Evolutionary conservation across 306 rosid species (phyloP).

Genomic region (Quercus berberidifolia): DNA sequence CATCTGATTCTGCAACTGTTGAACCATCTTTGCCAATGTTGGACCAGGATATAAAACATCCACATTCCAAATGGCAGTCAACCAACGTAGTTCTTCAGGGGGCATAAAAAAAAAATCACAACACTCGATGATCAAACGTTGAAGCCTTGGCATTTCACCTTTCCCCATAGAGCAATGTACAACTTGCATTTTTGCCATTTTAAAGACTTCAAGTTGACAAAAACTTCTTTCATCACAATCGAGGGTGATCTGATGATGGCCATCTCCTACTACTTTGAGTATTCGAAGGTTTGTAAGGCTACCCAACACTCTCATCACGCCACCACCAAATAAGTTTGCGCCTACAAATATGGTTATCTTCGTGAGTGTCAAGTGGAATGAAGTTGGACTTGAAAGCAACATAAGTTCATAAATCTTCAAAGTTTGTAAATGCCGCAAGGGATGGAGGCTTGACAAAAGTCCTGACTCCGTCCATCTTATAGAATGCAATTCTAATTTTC

Average conservation of each 20-base stretch:
- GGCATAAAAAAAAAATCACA: too few relatives aligned
- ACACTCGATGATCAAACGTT: too few relatives aligned
- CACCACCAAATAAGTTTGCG: not conserved
- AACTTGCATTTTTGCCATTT: too few relatives aligned
- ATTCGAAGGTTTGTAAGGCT: slow-evolving; percentile 4
- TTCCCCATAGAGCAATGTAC: rapidly evolving
- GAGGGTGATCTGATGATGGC: too few relatives aligned
- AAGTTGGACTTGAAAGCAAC: not conserved
- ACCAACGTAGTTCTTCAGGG: too few relatives aligned
- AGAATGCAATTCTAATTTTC: not conserved
- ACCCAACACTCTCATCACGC: not conserved
- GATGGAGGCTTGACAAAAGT: not conserved
- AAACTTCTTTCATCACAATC: too few relatives aligned
- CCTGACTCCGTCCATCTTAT: not conserved
- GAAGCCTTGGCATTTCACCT: too few relatives aligned
- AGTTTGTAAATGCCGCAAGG: not conserved
- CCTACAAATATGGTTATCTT: not conserved
- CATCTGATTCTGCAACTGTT: too few relatives aligned
- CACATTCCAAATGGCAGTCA: too few relatives aligned
- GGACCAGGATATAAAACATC: too few relatives aligned
- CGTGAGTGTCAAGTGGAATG: not conserved
- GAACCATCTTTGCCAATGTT: too few relatives aligned
- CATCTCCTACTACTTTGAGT: not conserved
- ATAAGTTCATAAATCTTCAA: not conserved
- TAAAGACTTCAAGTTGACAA: too few relatives aligned